Conservation (phyloP, 2,329 filamentous ascomycete genomes). For the Juglanconis oblonga region DNA sequence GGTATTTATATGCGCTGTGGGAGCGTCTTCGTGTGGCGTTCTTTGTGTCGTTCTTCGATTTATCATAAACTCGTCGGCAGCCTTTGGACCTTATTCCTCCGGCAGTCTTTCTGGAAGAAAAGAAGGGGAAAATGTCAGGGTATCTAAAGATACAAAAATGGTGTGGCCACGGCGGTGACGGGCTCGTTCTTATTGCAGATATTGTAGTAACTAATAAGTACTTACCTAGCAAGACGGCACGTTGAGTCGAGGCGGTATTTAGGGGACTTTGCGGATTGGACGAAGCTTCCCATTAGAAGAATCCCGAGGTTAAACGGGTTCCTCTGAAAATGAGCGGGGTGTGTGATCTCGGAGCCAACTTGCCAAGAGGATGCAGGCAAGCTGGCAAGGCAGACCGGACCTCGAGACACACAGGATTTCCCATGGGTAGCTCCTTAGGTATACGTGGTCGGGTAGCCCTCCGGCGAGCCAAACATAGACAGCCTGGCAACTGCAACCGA, state of each 20-base stretch:
- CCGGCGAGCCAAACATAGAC: not conserved
- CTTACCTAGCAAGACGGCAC: not conserved
- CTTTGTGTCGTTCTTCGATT: not conserved
- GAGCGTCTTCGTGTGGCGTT: too few relatives aligned
- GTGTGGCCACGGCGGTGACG: not conserved
- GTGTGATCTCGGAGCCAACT: too few relatives aligned
- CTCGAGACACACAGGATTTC: too few relatives aligned
- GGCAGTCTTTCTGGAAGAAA: not conserved
- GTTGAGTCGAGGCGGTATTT: too few relatives aligned
- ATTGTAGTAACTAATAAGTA: not conserved
- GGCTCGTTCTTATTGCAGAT: not conserved
- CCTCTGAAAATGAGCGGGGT: too few relatives aligned
- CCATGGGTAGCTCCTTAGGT: too few relatives aligned
- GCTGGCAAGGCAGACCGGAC: too few relatives aligned
- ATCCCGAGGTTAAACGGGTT: too few relatives aligned
- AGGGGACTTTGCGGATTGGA: slow-evolving; percentile 1
- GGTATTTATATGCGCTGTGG: not conserved
- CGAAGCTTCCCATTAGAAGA: too few relatives aligned
- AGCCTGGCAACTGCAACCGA: not conserved
- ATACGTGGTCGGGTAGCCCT: not conserved
- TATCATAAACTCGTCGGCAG: not conserved
- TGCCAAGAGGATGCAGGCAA: too few relatives aligned
- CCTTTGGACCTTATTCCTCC: not conserved
- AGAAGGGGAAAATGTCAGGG: not conserved
- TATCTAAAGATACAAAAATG: not conserved